phyloP scores from a whole-genome alignment of 768 basidiomycete genomes.

The Lactarius pseudohatsudake region DNA sequence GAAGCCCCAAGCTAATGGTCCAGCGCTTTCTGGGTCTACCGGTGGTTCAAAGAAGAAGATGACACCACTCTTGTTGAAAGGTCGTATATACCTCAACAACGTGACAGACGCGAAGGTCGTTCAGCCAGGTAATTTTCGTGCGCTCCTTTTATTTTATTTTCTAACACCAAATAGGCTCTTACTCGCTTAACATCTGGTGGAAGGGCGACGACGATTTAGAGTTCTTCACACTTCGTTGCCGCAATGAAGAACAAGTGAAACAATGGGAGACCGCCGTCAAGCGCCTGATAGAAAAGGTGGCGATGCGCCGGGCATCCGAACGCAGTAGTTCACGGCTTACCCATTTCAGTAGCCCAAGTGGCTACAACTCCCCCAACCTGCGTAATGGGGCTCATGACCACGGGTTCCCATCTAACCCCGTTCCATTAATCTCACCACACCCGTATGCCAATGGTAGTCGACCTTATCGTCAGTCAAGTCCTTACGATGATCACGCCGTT shows the following conservation, averaged over 20 bases:
- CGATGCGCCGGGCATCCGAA: conserved; percentile 67
- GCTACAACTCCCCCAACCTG: conserved; percentile 37
- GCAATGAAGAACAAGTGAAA: conserved; percentile 86
- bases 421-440: conserved; percentile 21
- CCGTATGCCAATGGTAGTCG: conserved; percentile 32
- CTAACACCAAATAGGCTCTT: conserved; percentile 44
- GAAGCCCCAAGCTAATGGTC: conserved; percentile 62
- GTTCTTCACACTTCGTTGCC: conserved; percentile 91
- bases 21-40: conserved; percentile 49
- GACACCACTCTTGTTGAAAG: conserved; percentile 86
- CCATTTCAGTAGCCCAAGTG: conserved; percentile 46
- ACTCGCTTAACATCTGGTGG: conserved; percentile 92
- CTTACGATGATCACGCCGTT: conserved; percentile 26
- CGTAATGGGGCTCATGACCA: conserved; percentile 18
- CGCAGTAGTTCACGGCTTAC: conserved; percentile 56
- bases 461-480: conserved; percentile 24
- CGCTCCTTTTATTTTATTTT: conserved; percentile 10
- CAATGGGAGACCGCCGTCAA: conserved; percentile 93
- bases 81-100: conserved; percentile 95
- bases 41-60: conserved; percentile 68
- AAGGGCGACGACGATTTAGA: conserved; percentile 91
- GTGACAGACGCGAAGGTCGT: conserved; percentile 66
- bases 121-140: conserved; percentile 57
- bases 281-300: conserved; percentile 77
- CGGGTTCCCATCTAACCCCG: conserved; percentile 34